phyloP scores from a whole-genome alignment of 129 eudicot species.

The Tagetes patula region DNA sequence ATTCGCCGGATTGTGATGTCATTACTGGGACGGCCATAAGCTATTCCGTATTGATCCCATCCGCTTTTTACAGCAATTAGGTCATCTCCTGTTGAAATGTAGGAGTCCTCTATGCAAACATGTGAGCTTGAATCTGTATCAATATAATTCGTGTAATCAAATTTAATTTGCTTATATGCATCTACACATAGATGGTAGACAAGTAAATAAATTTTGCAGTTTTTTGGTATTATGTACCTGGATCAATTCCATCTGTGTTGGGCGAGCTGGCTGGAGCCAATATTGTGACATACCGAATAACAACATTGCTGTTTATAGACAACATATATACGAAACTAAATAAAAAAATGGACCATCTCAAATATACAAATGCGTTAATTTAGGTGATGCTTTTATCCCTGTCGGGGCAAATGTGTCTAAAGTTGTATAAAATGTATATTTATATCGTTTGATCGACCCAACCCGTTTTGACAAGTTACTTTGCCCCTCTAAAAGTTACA shows the following conservation, averaged over 20 bases:
- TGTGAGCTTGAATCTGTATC: constrained; percentile 86
- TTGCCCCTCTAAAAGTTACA: neutral
- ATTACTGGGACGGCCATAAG: constrained; percentile 67
- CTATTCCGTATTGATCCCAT: constrained; percentile 96
- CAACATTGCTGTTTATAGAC: constrained; percentile 66
- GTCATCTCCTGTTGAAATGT: constrained; percentile 92
- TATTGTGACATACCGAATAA: constrained; percentile 74
- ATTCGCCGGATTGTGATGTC: constrained; percentile 80
- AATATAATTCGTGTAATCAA: neutral
- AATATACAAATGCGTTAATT: too few species aligned
- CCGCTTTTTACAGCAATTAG: constrained; percentile 94
- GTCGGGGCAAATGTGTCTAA: neutral
- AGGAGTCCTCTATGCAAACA: constrained; percentile 96
- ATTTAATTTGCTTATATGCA: neutral
- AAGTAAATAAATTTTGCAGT: neutral
- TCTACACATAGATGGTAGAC: constrained; percentile 2
- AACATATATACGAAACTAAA: neutral
- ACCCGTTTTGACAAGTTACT: neutral
- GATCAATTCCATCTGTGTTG: constrained; percentile 98
- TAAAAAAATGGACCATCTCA: neutral
- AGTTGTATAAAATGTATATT: neutral
- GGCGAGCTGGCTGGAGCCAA: constrained; percentile 90
- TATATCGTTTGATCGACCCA: too few species aligned
- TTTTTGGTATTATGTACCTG: constrained; percentile 54
- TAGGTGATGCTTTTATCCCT: neutral